Evolutionary conservation across 2,329 filamentous ascomycete genomes (phyloP), one percentile per base, ranked within the genome.

Genomic region (Arachnomyces sp.): DNA sequence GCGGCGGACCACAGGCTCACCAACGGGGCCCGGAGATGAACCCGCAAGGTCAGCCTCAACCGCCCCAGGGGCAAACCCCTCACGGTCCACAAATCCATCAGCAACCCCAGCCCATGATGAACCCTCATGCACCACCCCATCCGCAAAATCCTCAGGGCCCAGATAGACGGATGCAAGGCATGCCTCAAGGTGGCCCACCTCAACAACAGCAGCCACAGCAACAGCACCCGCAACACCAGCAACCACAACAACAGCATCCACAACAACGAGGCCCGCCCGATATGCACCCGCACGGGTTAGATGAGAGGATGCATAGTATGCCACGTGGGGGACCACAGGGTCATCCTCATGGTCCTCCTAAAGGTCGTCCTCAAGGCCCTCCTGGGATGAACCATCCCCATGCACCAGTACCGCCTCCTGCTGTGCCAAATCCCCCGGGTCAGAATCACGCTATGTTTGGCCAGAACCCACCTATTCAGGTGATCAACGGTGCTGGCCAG

Each of bases 201-300:
- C 43, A 41, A 31, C 31, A 4, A n/a, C 39, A 39, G 13, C 40
- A 29, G 30, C 38, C 34, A n/a, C 7, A 7, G 11, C 35, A 31
- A 7, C 25, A 34, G 13, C 16, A 17, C 18, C 34, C 31, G n/a
- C 34, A 17, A 33, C 16, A 28, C 4, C 29, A 33, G 29, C 18
- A 39, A 8, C 44, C 30, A 28, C 37, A 34, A 7, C 18, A 36
- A 8, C 9, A n/a, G 12, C 34, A 38, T 42, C 21, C 39, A 6
- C 39, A 40, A 36, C 36, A 31, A 6, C n/a, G 28, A 7, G 25
- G 15, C 12, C 17, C 39, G 3, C 39, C 21, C 9, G 21, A 25
- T 25, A 25, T 25, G 21, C 5, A 9, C 21, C 21, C 5, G 5
- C 21, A 5, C 9, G 21, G 21, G 9, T 5, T 25, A 9, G 21